These are phyloP conservation scores for Agaricus blazei DNA, from an alignment of 768 basidiomycete species.

Conservation along the genomic window DNA sequence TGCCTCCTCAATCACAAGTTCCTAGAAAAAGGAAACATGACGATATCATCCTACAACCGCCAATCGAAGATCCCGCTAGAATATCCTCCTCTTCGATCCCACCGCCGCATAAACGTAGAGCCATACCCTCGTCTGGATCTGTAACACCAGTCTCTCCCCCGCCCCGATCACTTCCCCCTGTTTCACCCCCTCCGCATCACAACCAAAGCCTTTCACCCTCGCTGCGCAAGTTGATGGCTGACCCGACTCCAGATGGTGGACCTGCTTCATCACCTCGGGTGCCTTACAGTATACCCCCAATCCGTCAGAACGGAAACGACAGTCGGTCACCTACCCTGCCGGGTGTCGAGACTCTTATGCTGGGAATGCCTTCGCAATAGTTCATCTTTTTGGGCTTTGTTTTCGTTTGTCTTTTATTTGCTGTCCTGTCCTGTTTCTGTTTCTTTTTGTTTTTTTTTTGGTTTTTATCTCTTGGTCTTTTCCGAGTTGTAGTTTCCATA, in stretches of 20 bases:
- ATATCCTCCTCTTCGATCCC: slow-evolving; percentile 19
- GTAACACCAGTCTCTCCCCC: slow-evolving; percentile 22
- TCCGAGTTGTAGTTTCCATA: slow-evolving; percentile 1
- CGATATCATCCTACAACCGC: slow-evolving; percentile 28
- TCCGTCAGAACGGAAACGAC: slow-evolving; percentile 18
- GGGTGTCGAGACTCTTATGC: slow-evolving; percentile 20
- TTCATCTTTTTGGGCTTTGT: neutral
- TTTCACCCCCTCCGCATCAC: slow-evolving; percentile 26
- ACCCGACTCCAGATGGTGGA: slow-evolving; percentile 39
- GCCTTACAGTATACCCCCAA: slow-evolving; percentile 27
- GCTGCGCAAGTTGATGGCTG: slow-evolving; percentile 52
- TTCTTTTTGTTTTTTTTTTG: neutral
- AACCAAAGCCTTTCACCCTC: slow-evolving; percentile 56
- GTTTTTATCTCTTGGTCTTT: neutral
- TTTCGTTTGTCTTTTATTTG: neutral
- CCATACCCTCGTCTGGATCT: slow-evolving; percentile 20
- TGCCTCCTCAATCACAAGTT: slow-evolving; percentile 31
- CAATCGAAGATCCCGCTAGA: slow-evolving; percentile 20
- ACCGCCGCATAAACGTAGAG: slow-evolving; percentile 20
- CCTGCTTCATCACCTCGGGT: slow-evolving; percentile 32
- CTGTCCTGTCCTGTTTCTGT: slow-evolving; percentile 1
- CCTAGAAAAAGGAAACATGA: slow-evolving; percentile 42
- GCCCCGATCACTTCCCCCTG: slow-evolving; percentile 10
- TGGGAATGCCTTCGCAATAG: slow-evolving; percentile 7
- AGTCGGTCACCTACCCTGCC: slow-evolving; percentile 21